Evolutionary conservation across 768 basidiomycete species (phyloP), one percentile per base, ranked within the genome.

Genomic region (Lactarius akahatsu): DNA sequence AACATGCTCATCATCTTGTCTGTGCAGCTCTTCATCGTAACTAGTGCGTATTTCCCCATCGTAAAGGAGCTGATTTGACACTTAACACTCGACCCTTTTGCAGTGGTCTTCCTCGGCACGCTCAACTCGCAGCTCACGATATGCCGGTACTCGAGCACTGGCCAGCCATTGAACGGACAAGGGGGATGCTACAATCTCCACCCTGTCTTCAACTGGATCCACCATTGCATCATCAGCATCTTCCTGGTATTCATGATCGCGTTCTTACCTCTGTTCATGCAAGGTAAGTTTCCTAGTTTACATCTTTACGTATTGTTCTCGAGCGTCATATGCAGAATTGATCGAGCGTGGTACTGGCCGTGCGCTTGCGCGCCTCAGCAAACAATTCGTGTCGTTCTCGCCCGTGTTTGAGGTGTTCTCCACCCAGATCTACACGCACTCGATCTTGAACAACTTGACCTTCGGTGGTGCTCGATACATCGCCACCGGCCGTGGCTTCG

Each of bases 381-480:
- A 96, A 75, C 97, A 99, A 76, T 98, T 99, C 78, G 75, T 88
- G 70, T 99, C 97, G 6, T 79, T 96, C 18, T 98, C 97, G 1
- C 94, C 95, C 2, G 85, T 96, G 57, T 99, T 99, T 76, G 97
- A 99, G 76, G 91, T 99, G 68, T 99, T 98, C 80, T 90, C 93
- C 16, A 99, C 97, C 1, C 96, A 98, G 77, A 98, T 99, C 73
- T 96, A 94, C 76, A 95, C 95, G 56, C 94, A 98, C 74, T 98
- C 97, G 32, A 98, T 99, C 77, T 81, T 97, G 69, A 96, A 89
- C 77, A 96, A 99, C 78, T 80, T 99, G 79, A 96, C 93, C 6
- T 98, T 97, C 67, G 97, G 97, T 77, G 97, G 97, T 58, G 97
- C 97, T 55, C 87, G 97, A 60, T 99, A 98, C 78, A 99, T 99